Evolutionary conservation across 371 early-diverging fungal species (phyloP).

Genomic region (Smittium culicis): DNA sequence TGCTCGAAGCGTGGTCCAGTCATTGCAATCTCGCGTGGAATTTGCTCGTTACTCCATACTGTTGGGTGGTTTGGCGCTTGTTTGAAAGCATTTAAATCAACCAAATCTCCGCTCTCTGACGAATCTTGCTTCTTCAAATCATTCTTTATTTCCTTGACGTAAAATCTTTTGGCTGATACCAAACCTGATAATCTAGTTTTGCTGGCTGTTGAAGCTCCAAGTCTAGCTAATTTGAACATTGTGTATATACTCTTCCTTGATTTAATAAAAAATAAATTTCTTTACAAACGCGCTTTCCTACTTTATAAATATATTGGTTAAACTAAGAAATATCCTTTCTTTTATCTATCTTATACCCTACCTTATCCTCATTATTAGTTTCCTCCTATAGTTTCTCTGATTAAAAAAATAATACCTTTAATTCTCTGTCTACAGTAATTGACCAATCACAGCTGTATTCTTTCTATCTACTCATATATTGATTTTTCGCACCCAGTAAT

Average conservation of each 20-base stretch:
- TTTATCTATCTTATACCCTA: neutral
- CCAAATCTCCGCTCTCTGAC: neutral
- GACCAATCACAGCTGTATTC: too few species aligned
- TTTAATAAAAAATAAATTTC: neutral
- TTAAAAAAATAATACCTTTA: too few species aligned
- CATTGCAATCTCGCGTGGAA: slow-evolving; percentile 51
- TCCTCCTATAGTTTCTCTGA: too few species aligned
- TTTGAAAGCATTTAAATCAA: neutral
- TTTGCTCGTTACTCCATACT: slow-evolving; percentile 67
- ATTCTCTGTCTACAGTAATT: too few species aligned
- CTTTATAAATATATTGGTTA: neutral
- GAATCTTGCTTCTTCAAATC: neutral
- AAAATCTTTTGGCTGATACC: neutral
- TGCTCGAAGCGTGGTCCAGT: slow-evolving; percentile 82
- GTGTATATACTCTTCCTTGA: neutral
- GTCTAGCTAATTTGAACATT: neutral
- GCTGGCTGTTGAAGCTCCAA: neutral
- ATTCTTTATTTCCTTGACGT: neutral
- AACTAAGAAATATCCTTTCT: neutral
- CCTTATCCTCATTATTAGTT: neutral
- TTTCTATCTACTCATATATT: too few species aligned
- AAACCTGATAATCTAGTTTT: neutral
- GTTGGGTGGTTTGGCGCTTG: slow-evolving; percentile 42
- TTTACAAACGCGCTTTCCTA: neutral
- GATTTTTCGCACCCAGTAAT: too few species aligned